A percentile compares a stretch with the other conserved stretches of the same genome.
These are phyloP conservation scores for Porogramme epimiltina DNA, from an alignment of 1,284 basidiomycete genomes.

Conservation along the genomic window DNA sequence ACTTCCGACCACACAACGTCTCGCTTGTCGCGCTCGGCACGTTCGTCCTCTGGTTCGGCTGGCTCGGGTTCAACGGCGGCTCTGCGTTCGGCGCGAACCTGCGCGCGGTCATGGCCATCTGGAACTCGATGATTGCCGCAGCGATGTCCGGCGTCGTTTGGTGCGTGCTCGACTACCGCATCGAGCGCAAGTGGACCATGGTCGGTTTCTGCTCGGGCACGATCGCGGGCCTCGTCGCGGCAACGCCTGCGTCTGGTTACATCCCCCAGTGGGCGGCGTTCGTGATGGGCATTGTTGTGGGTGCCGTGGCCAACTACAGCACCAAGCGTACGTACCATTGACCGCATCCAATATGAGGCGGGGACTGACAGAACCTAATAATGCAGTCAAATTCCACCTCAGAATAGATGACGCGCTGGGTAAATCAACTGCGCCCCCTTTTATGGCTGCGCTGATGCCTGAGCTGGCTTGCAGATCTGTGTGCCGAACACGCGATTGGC, in stretches of 20 bases:
- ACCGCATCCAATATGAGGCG: too few relatives aligned
- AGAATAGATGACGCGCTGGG: slow-evolving; percentile 78
- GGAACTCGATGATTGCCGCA: slow-evolving; percentile 86
- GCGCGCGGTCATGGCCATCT: slow-evolving; percentile 83
- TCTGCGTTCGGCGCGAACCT: slow-evolving; percentile 91
- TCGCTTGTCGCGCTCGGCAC: slow-evolving; percentile 89
- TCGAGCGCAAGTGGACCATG: slow-evolving; percentile 81
- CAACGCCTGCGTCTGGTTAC: slow-evolving; percentile 79
- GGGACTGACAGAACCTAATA: too few relatives aligned
- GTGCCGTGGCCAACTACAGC: slow-evolving; percentile 82
- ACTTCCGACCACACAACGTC: slow-evolving; percentile 94
- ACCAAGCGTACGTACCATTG: slow-evolving; percentile 81
- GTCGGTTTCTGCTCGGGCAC: slow-evolving; percentile 87
- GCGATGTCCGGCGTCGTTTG: slow-evolving; percentile 84
- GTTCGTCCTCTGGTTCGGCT: slow-evolving; percentile 90
- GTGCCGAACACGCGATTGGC: slow-evolving; percentile 90
- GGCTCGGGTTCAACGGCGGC: slow-evolving; percentile 72
- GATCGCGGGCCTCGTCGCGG: slow-evolving; percentile 89
- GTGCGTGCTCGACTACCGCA: slow-evolving; percentile 85
- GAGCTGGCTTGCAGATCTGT: slow-evolving; percentile 55
- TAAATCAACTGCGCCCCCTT: slow-evolving; percentile 1
- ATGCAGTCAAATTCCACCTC: slow-evolving; percentile 64
- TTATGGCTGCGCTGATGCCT: not conserved
- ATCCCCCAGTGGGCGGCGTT: slow-evolving; percentile 72
- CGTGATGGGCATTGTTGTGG: slow-evolving; percentile 77